Conservation (phyloP, 441 rosid species). For the Adansonia madagascariensis region DNA sequence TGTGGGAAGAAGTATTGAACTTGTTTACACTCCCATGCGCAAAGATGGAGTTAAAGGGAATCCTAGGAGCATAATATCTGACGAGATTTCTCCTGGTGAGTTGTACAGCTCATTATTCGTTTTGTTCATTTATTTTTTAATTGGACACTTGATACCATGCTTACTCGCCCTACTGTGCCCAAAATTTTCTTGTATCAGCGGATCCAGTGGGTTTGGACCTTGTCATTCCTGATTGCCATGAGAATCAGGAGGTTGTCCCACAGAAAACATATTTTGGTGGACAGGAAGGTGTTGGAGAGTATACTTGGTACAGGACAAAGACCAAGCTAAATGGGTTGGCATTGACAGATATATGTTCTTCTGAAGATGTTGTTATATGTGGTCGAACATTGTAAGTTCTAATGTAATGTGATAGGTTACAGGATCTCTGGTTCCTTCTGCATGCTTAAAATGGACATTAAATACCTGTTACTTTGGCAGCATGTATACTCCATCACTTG, state of each 20-base stretch:
- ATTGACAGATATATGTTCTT: constrained; percentile 57
- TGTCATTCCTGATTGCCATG: constrained; percentile 69
- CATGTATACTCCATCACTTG: constrained; percentile 76
- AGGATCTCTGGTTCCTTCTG: constrained; percentile 27
- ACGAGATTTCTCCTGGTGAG: constrained; percentile 80
- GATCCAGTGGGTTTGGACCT: constrained; percentile 94
- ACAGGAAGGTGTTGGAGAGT: constrained; percentile 82
- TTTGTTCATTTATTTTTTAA: not conserved
- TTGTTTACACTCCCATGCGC: constrained; percentile 83
- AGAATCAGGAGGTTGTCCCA: constrained; percentile 74
- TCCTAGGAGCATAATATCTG: constrained; percentile 66
- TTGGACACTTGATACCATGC: not conserved
- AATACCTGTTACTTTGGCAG: constrained; percentile 47
- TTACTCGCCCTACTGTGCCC: constrained; percentile 17
- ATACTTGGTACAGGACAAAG: constrained; percentile 80
- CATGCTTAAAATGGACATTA: constrained; percentile 16
- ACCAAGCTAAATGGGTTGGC: constrained; percentile 64
- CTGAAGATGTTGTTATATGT: constrained; percentile 56
- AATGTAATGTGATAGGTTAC: constrained; percentile 18
- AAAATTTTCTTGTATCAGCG: constrained; percentile 53
- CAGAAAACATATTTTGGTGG: constrained; percentile 90
- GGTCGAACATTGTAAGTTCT: constrained; percentile 74
- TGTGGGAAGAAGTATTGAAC: constrained; percentile 79
- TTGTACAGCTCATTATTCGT: constrained; percentile 6
- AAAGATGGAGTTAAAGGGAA: constrained; percentile 83